phyloP scores from a whole-genome alignment of 768 basidiomycete genomes.

The Grammothele lineata region DNA sequence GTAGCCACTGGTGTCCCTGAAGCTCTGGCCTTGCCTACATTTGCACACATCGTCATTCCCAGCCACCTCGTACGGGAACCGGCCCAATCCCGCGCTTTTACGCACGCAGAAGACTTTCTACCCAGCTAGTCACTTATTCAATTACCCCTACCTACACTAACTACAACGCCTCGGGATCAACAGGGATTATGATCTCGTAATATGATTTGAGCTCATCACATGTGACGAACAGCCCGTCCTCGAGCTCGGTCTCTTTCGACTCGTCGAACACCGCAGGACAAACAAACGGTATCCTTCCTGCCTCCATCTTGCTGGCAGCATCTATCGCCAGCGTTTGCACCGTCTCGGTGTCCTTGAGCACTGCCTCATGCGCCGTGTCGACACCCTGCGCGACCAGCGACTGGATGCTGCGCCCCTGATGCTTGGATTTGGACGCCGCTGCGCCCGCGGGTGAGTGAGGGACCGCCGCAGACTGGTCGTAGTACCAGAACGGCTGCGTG shows the following conservation, averaged over 20 bases:
- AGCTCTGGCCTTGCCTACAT: too few species aligned
- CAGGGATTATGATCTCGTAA: constrained; percentile 21
- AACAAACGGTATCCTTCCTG: constrained; percentile 24
- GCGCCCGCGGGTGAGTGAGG: constrained; percentile 33
- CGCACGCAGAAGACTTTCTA: too few species aligned
- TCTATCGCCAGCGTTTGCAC: background rate
- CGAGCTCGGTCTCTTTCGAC: constrained; percentile 33
- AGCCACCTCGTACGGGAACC: too few species aligned
- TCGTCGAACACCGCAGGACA: constrained; percentile 37
- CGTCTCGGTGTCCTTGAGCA: background rate
- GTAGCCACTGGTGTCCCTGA: too few species aligned
- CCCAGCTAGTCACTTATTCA: too few species aligned
- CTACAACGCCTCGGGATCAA: background rate
- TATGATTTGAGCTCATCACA: constrained; percentile 41
- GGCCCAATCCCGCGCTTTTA: too few species aligned
- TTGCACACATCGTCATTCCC: too few species aligned
- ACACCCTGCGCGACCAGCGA: background rate
- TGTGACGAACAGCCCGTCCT: constrained; percentile 38
- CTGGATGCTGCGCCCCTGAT: constrained; percentile 15
- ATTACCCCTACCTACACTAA: too few species aligned
- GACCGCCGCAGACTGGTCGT: constrained; percentile 41
- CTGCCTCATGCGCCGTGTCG: background rate
- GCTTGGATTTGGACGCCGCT: constrained; percentile 26
- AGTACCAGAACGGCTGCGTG: constrained; percentile 41
- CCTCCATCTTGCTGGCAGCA: background rate